These are phyloP conservation scores for Delitschia confertaspora DNA, from an alignment of 495 filamentous ascomycete genomes.

Conservation along the genomic window DNA sequence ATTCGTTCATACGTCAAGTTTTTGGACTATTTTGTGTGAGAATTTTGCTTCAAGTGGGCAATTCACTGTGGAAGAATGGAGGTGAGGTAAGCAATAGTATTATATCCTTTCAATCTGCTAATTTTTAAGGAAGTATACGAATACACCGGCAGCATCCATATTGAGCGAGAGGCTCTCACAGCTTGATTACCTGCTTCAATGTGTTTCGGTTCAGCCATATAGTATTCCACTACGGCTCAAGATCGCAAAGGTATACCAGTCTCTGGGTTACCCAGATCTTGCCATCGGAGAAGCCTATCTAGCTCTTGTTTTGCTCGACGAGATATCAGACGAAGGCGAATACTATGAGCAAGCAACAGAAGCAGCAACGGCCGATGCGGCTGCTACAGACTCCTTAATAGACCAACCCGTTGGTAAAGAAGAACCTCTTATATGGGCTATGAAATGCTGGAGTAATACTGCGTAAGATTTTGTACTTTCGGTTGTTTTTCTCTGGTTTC, in stretches of 20 bases:
- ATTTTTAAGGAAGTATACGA: too few relatives aligned
- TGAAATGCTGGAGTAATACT: constrained; percentile 5
- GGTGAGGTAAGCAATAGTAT: too few relatives aligned
- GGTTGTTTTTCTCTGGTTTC: constrained; percentile 1
- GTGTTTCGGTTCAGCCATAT: constrained; percentile 49
- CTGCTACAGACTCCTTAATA: neutral
- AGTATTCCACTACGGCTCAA: constrained; percentile 67
- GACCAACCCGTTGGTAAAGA: constrained; percentile 16
- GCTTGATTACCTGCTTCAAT: constrained; percentile 11
- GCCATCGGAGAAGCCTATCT: constrained; percentile 86
- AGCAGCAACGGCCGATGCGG: constrained; percentile 6
- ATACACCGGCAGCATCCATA: too few relatives aligned
- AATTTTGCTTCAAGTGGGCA: too few relatives aligned
- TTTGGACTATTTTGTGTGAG: too few relatives aligned
- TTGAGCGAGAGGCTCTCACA: constrained; percentile 2
- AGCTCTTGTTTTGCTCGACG: constrained; percentile 75
- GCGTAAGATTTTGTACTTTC: constrained; percentile 4
- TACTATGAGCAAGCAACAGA: constrained; percentile 48
- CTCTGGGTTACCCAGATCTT: constrained; percentile 80
- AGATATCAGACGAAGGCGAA: constrained; percentile 60
- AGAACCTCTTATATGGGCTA: constrained; percentile 36
- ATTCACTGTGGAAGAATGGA: too few relatives aligned
- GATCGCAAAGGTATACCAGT: constrained; percentile 59
- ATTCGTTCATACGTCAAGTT: too few relatives aligned
- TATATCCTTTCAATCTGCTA: too few relatives aligned